A percentile compares a stretch with the other conserved stretches of the same genome.
Evolutionary conservation across 2,329 filamentous ascomycete genomes (phyloP).

Genomic region (Penicillium sp.): DNA sequence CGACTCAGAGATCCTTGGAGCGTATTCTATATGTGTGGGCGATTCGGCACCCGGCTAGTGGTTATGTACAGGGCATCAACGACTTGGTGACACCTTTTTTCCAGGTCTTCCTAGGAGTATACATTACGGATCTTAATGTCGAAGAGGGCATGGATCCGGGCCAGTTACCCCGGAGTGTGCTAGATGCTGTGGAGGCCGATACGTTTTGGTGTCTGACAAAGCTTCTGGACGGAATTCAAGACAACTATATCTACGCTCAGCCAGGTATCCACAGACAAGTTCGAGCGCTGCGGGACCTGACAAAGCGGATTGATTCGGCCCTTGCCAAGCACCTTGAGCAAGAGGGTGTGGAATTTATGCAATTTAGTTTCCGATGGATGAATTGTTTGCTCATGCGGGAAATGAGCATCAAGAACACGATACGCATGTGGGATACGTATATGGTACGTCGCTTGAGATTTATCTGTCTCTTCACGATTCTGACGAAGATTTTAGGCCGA

Average conservation of each 20-base stretch:
- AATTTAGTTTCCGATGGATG: conserved; percentile 99
- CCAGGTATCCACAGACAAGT: conserved; percentile 96
- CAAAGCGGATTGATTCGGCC: conserved; percentile 79
- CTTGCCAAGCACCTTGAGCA: conserved; percentile 86
- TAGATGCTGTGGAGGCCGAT: conserved; percentile 96
- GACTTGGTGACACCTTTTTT: conserved; percentile 97
- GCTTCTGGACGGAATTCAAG: conserved; percentile 95
- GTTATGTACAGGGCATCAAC: conserved; percentile 98
- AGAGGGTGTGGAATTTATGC: conserved; percentile 96
- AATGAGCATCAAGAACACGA: conserved; percentile 92
- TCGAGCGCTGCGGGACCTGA: conserved; percentile 81
- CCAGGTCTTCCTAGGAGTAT: conserved; percentile 93
- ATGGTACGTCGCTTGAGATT: conserved; percentile 60
- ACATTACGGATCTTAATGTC: conserved; percentile 91
- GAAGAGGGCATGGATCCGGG: conserved; percentile 96
- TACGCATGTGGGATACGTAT: conserved; percentile 99
- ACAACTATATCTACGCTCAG: conserved; percentile 98
- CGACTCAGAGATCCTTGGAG: conserved; percentile 90
- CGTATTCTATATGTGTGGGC: conserved; percentile 97
- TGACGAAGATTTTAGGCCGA: conserved; percentile 66
- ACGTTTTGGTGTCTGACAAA: conserved; percentile 99
- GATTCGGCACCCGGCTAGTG: conserved; percentile 92
- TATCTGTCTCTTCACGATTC: conserved; percentile 1
- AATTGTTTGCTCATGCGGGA: conserved; percentile 98
- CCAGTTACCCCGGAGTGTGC: conserved; percentile 81